A percentile compares a stretch with the other conserved stretches of the same genome.
Evolutionary conservation across 306 rosid genomes (phyloP).

Genomic region (Argentina anserina): DNA sequence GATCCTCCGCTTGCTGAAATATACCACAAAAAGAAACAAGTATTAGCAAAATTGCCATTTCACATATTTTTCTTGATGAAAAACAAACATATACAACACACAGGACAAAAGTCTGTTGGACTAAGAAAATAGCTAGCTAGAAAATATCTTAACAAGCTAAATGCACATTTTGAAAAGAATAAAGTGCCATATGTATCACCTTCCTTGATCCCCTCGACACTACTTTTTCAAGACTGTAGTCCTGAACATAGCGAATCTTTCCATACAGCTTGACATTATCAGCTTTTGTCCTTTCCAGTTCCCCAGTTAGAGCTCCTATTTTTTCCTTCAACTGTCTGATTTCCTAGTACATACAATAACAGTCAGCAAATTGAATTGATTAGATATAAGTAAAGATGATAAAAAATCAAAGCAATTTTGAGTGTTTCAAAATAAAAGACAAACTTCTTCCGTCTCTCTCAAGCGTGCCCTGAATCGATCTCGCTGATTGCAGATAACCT

Average conservation of each 20-base stretch:
- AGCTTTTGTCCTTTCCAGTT: slow-evolving; percentile 84
- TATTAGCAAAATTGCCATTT: background rate
- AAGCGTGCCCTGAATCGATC: slow-evolving; percentile 94
- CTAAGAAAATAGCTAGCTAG: background rate
- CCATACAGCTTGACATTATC: slow-evolving; percentile 97
- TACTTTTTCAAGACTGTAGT: slow-evolving; percentile 88
- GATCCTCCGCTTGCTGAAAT: slow-evolving; percentile 83
- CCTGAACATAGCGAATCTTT: slow-evolving; percentile 96
- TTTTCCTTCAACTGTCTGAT: slow-evolving; percentile 88
- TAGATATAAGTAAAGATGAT: slow-evolving; percentile 8
- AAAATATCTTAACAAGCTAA: background rate
- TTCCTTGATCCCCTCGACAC: slow-evolving; percentile 92
- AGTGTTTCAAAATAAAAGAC: slow-evolving; percentile 8
- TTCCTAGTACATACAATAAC: slow-evolving; percentile 54
- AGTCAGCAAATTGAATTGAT: slow-evolving; percentile 14
- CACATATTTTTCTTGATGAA: background rate
- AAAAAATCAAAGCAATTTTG: slow-evolving; percentile 3
- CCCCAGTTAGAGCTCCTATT: slow-evolving; percentile 68
- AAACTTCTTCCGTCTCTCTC: slow-evolving; percentile 93
- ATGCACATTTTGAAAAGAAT: slow-evolving; percentile 1
- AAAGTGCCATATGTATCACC: slow-evolving; percentile 42
- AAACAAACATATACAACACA: background rate
- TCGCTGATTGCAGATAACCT: slow-evolving; percentile 93
- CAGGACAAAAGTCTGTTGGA: background rate
- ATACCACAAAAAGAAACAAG: background rate